Base-by-base conservation (phyloP, 106 monocot genomes). In the Posidonia australis region DNA sequence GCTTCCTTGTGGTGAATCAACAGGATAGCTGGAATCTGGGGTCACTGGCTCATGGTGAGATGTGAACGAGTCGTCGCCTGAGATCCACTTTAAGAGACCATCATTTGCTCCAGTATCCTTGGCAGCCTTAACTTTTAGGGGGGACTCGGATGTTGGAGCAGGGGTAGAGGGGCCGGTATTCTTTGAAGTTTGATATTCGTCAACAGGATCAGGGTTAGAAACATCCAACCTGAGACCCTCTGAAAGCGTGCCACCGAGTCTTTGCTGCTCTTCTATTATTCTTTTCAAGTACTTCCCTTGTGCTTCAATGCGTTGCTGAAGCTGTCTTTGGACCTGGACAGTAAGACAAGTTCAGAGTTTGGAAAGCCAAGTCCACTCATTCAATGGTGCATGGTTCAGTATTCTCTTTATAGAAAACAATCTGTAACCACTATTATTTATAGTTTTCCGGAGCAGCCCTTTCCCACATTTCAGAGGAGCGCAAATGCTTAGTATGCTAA, bases 261-360 rank as follows among this genome's bases (percentile, higher is more conserved):
- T 68, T 44, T 87, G 94, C 67, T 96, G 94, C 55, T 90, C 89
- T 49, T 94, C 94, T 7, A 90, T 90, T 66, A 96, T 90, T 67
- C 86, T 96, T 68, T 96, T 88, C 41, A 96, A 81, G 63, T 96
- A 90, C 57, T 83, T 82, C 10, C 90, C 90, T 68, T 90, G 86
- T 44, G 94, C 90, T 74, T 96, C 94, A 70, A 96, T 96, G 29
- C 94, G 79, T 52, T 86, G 67, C 66, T 96, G 90, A 44, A 96
- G 54, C 71, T 96, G 94, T 60, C 90, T 86, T 75, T 96, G 94
- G 18, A 96, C 90, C 94, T 96, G 42, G 42, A 11, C 36, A n/a
- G n/a, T n/a, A n/a, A n/a, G n/a, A n/a, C n/a, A n/a, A n/a, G n/a
- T n/a, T n/a, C n/a, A n/a, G n/a, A n/a, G n/a, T n/a, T n/a, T n/a